phyloP scores from a whole-genome alignment of 2,329 filamentous ascomycete species.

The Calonectria multiphialidica region DNA sequence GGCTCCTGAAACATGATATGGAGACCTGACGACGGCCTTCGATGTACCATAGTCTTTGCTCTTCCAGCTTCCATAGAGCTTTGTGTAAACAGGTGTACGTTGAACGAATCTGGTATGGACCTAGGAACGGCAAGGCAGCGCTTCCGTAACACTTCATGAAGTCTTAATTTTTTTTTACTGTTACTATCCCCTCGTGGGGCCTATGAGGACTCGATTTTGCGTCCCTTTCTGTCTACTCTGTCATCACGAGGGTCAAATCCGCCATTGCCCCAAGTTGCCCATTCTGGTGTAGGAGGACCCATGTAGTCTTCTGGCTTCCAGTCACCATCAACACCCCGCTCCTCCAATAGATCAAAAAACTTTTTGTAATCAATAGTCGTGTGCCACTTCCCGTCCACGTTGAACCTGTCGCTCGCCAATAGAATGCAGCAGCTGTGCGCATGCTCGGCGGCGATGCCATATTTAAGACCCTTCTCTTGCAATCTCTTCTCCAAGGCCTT shows the following conservation, averaged over 20 bases:
- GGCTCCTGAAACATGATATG: slow-evolving; percentile 32
- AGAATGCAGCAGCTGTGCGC: slow-evolving; percentile 94
- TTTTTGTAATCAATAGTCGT: slow-evolving; percentile 90
- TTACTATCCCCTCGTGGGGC: slow-evolving; percentile 17
- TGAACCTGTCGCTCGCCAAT: slow-evolving; percentile 85
- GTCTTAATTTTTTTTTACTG: slow-evolving; percentile 34
- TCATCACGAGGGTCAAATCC: slow-evolving; percentile 94
- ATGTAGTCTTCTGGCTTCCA: slow-evolving; percentile 95
- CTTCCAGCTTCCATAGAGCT: slow-evolving; percentile 53
- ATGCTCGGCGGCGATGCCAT: slow-evolving; percentile 95
- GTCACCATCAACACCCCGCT: slow-evolving; percentile 71
- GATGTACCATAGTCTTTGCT: slow-evolving; percentile 56
- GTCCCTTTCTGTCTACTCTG: slow-evolving; percentile 88
- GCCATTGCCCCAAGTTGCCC: slow-evolving; percentile 94
- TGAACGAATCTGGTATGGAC: slow-evolving; percentile 46
- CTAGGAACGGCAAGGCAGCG: slow-evolving; percentile 48
- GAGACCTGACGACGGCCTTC: slow-evolving; percentile 47
- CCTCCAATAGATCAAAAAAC: slow-evolving; percentile 88
- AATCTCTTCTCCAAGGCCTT: slow-evolving; percentile 79
- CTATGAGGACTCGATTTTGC: slow-evolving; percentile 63
- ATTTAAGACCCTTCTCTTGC: slow-evolving; percentile 76
- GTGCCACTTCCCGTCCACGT: slow-evolving; percentile 84
- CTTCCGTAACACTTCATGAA: slow-evolving; percentile 47
- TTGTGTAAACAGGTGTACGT: slow-evolving; percentile 57
- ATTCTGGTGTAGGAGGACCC: slow-evolving; percentile 85